These are phyloP conservation scores for Phaffomyces opuntiae DNA, from an alignment of 805 yeast species.

Conservation along the genomic window DNA sequence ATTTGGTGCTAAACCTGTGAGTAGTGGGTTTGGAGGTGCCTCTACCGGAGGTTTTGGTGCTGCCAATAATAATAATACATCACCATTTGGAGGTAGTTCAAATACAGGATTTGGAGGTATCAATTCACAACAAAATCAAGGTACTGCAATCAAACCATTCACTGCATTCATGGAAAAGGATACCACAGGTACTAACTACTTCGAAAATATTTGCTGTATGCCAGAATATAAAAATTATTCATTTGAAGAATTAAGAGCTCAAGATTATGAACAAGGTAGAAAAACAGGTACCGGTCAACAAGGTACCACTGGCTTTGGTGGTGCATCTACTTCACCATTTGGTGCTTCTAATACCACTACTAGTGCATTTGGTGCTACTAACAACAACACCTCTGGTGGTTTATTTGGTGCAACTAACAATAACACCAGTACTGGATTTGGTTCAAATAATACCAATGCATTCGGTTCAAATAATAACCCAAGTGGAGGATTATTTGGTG, in stretches of 20 bases:
- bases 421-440: slow-evolving; percentile 14
- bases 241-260: slow-evolving; percentile 80
- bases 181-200: slow-evolving; percentile 49
- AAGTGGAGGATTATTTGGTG: slow-evolving; percentile 26
- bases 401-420: slow-evolving; percentile 27
- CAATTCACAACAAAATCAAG: slow-evolving; percentile 38
- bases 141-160: slow-evolving; percentile 69
- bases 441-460: slow-evolving; percentile 10
- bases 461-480: slow-evolving; percentile 9
- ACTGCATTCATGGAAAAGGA: slow-evolving; percentile 70
- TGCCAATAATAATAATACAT: slow-evolving; percentile 20
- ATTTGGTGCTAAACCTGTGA: slow-evolving; percentile 33
- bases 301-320: slow-evolving; percentile 9
- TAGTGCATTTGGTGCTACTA: slow-evolving; percentile 27
- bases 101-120: slow-evolving; percentile 13
- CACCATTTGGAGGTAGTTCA: slow-evolving; percentile 34
- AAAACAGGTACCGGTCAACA: slow-evolving; percentile 42
- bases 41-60: slow-evolving; percentile 18
- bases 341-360: slow-evolving; percentile 23
- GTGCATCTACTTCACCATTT: slow-evolving; percentile 25
- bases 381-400: slow-evolving; percentile 19
- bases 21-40: slow-evolving; percentile 10
- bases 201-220: slow-evolving; percentile 78
- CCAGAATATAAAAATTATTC: slow-evolving; percentile 81
- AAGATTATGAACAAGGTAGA: slow-evolving; percentile 76